Evolutionary conservation across 352 stramenopile genomes (phyloP), one percentile per base, ranked within the genome.

Genomic region (Globisporangium uncinulatum): DNA sequence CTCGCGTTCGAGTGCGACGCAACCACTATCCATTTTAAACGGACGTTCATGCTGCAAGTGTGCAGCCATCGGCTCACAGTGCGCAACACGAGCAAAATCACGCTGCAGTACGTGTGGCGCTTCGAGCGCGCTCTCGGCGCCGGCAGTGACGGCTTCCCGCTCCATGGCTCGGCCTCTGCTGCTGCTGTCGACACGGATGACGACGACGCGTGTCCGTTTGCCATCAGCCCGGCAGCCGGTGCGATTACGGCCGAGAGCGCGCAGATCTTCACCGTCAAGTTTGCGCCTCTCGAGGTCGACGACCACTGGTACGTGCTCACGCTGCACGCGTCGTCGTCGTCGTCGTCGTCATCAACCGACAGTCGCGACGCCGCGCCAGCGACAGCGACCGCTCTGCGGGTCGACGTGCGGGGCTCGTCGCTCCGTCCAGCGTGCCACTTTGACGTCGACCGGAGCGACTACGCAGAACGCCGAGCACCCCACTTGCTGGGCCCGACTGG

Each of bases 401-500:
- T 97, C 15, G 57, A 75, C 29, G 71, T 98, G 3, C 70, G 62
- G 2, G 94, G 91, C 29, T 69, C 63, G 24, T 94, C 91, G 4
- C 71, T 92, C 13, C 74, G 94, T 34, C 94, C 94, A 13, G 81
- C 97, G 5, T 97, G 88, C 31, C 94, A 98, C 65, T 95, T 98
- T 50, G 94, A 98, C 24, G 73, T 98, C 3, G 73, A 95, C 46
- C 71, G 70, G 10, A 95, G 83, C 34, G 87, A 97, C 45, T 98
- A 98, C 43, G 60, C 95, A 0, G 67, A 79, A 51, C 75, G 80
- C 20, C 73, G 93, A 41, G 68, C 73, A 0, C 73, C 76, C 1
- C 67, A 89, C 9, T 65, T 96, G 31, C 56, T 69, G 10, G 95
- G 95, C 15, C 89, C 95, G 34, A 71, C 76, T 9, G 89, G 88